Percentiles rank a stretch among this genome's conserved stretches.
These are phyloP conservation scores for Aspergillus japonicus DNA, from an alignment of 2,329 filamentous ascomycete species.

Conservation along the genomic window DNA sequence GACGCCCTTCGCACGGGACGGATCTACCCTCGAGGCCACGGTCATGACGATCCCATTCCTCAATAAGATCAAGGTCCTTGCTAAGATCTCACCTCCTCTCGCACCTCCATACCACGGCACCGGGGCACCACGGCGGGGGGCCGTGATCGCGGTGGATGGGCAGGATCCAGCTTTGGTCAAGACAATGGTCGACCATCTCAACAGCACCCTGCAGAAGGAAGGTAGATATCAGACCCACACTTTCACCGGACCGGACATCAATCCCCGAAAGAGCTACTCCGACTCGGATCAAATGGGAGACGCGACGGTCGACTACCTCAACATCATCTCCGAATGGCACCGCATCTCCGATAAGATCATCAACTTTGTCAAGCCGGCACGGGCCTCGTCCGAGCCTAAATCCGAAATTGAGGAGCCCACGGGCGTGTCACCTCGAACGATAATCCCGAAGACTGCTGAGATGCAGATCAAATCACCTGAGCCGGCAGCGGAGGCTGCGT, in stretches of 20 bases:
- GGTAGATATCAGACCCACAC: conserved; percentile 52
- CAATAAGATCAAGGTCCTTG: conserved; percentile 74
- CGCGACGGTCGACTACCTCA: conserved; percentile 61
- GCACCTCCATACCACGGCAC: conserved; percentile 33
- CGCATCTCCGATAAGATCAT: conserved; percentile 70
- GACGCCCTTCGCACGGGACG: conserved; percentile 33
- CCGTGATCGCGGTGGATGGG: conserved; percentile 81
- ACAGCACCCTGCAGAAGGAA: conserved; percentile 52
- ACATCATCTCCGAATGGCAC: conserved; percentile 72
- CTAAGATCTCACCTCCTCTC: conserved; percentile 71
- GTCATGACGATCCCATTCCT: conserved; percentile 73
- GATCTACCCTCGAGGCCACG: conserved; percentile 62
- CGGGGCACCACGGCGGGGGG: conserved; percentile 58
- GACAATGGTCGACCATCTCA: conserved; percentile 65
- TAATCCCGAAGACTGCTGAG: conserved; percentile 31
- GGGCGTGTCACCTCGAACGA: conserved; percentile 33
- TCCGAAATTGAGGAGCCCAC: conserved; percentile 23
- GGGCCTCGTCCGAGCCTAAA: conserved; percentile 15
- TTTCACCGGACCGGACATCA: conserved; percentile 47
- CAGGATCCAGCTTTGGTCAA: conserved; percentile 62
- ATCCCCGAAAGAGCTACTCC: conserved; percentile 20
- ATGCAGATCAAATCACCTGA: conserved; percentile 33
- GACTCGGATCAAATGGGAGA: conserved; percentile 39
- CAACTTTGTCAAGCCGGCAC: conserved; percentile 50
- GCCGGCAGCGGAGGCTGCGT: conserved; percentile 28